Percentiles rank a stretch among this genome's conserved stretches.
These are phyloP conservation scores for Evernia prunastri DNA, from an alignment of 495 filamentous ascomycete species.

Conservation along the genomic window DNA sequence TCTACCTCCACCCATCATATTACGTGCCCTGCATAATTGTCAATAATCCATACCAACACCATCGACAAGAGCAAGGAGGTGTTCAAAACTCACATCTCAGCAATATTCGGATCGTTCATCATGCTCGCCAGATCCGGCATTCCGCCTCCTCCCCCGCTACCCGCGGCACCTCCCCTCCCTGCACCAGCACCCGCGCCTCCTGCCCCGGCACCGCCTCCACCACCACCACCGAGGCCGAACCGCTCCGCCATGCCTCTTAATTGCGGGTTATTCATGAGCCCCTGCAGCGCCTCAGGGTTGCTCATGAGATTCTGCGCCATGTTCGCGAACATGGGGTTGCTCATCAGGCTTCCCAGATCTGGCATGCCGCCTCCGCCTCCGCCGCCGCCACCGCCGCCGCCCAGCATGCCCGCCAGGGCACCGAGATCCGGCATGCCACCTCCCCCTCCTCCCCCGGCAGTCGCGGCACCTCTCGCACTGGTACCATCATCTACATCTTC, in stretches of 20 bases:
- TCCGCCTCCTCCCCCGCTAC: conserved; percentile 58
- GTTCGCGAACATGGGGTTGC: conserved; percentile 91
- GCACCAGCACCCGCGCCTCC: conserved; percentile 19
- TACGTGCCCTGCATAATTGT: conserved; percentile 54
- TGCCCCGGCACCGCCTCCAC: conserved; percentile 42
- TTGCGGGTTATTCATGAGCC: conserved; percentile 89
- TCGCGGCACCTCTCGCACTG: conserved; percentile 36
- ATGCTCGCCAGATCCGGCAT: conserved; percentile 73
- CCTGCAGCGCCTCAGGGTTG: conserved; percentile 84
- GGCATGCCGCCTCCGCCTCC: conserved; percentile 75
- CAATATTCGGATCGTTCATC: conserved; percentile 87
- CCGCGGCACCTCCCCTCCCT: conserved; percentile 10
- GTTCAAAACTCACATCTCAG: conserved; percentile 73
- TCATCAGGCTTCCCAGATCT: conserved; percentile 80
- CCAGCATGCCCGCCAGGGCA: conserved; percentile 65
- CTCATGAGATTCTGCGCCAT: conserved; percentile 97
- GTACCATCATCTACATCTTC: conserved; percentile 45
- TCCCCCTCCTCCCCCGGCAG: conserved; percentile 50
- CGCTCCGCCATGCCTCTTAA: conserved; percentile 72
- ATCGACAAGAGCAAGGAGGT: background rate
- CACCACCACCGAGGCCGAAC: conserved; percentile 48
- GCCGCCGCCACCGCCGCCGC: conserved; percentile 51
- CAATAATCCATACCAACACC: background rate
- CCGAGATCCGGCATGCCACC: conserved; percentile 66
- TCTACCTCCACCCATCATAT: conserved; percentile 61